Percentiles rank a stretch among this genome's conserved stretches.
Evolutionary conservation across 805 yeast genomes (phyloP).

Genomic region (Jamesozyma hellenica): DNA sequence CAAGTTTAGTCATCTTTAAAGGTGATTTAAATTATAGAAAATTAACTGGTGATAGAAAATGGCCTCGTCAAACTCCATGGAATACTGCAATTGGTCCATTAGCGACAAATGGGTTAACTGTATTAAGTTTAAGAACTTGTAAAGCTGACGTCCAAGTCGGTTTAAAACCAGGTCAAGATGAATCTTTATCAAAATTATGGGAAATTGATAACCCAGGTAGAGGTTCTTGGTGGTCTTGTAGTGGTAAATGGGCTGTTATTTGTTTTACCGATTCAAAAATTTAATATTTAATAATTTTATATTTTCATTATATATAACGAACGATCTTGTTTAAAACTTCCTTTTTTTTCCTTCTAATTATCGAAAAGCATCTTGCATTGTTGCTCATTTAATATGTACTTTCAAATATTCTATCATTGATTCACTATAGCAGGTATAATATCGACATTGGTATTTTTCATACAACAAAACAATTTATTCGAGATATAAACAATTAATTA

Average conservation of each 20-base stretch:
- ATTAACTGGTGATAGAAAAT: constrained; percentile 78
- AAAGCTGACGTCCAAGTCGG: constrained; percentile 96
- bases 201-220: constrained; percentile 47
- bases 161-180: constrained; percentile 61
- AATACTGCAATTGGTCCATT: constrained; percentile 57
- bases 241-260: constrained; percentile 93
- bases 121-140: constrained; percentile 79
- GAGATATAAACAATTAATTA: no score
- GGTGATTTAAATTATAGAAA: constrained; percentile 96
- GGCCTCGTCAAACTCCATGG: constrained; percentile 80
- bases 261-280: constrained; percentile 30
- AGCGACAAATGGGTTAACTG: constrained; percentile 49
- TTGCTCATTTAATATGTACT: no score
- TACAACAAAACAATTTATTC: no score
- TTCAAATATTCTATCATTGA: no score
- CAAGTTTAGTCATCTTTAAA: constrained; percentile 71
- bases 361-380: no score
- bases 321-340: no score
- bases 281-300: not conserved
- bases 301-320: not conserved
- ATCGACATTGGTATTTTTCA: no score
- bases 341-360: no score
- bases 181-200: constrained; percentile 54
- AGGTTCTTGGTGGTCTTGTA: constrained; percentile 72
- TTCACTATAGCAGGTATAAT: no score